Base-by-base conservation (phyloP, 2,329 filamentous ascomycete species). In the Chaetomium sp. region DNA sequence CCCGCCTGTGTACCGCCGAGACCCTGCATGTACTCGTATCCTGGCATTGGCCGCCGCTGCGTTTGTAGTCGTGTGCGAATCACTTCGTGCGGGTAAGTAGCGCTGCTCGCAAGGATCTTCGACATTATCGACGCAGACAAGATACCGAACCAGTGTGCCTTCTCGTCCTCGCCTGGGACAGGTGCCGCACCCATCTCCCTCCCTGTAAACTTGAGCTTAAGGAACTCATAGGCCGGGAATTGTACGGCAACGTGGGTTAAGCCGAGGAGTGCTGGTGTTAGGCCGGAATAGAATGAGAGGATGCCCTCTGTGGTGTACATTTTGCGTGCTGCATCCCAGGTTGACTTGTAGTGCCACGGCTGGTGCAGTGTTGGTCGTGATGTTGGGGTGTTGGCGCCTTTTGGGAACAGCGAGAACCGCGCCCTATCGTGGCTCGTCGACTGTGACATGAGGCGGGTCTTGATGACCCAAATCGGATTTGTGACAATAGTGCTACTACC, bases 401-500 rank as follows among this genome's bases (percentile, higher is more conserved):
- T 76, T 45, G 79, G 76, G 58, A 76, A 74, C 58, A 68, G 59
- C 33, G 72, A 75, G 60, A 74, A 72, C 12, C 71, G 76, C 67
- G 68, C 76, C 68, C 72, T 76, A 70, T 68, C 72, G 68, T 71
- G 76, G 59, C 66, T 62, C 40, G 61, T 79, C 68, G 66, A 87
- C 74, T 97, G 94, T 40, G 94, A 96, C 94, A 97, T 97, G 64
- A 99, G 81, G 63, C 94, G 82, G 49, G 94, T 99, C 74, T 99
- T 99, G 75, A 99, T 96, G 40, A 99, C 94, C 94, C 94, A 99
- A 59, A 99, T 99, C 0, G 94, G 94, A 71, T 97, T 99, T 32
- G 94, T 99, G 60, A 87, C 88, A 60, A 97, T 80, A 4, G 94
- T 99, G 63, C 91, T 96, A 74, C 88, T 96, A 59, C 85, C 91